Base-by-base conservation (phyloP, 306 rosid species). In the Corylus avellana region DNA sequence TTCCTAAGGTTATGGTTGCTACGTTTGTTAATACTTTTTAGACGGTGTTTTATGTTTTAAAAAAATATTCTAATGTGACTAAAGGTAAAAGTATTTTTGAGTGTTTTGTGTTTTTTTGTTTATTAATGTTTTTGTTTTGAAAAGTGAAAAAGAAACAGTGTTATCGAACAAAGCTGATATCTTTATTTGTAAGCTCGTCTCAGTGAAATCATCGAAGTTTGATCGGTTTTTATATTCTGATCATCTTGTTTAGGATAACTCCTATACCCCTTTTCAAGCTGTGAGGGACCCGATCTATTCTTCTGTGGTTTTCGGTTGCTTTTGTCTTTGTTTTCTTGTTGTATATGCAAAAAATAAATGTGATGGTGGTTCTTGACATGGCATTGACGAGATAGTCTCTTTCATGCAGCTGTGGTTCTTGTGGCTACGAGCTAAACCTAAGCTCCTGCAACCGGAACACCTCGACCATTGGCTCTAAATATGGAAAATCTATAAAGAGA, bases 381-480 rank as follows among this genome's bases (percentile, higher is more conserved):
- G 73, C 42, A 61, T 42, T 78, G 64, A 69, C 69, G 14, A 49
- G 56, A 18, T 29, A 9, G 29, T 62, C 57, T 79, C 55, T 49
- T 78, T 77, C 27, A 51, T 88, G 76, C 94, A 94, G 98, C 74
- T 94, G 98, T 78, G 98, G 98, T 4, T 61, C 77, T 25, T 95
- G 98, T 76, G 97, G 97, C 4, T 95, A 92, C 63, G 98, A 88
- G 70, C 89, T 95, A 18, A 92, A 95, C 81, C 89, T 95, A 66
- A 87, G 91, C 42, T 95, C 98, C 49, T 83, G 88, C 9, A 78
- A 91, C 78, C 81, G 97, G 83, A 92, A 92, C 77, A 92, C 78
- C 32, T 77, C 98, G 37, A 81, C 81, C n/a, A 81, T 95, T 4
- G 95, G 92, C 78, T 95, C 97, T 10, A 91, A 91, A 84, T 92